Conservation (phyloP, 495 filamentous ascomycete genomes). For the Tuber indicum region DNA sequence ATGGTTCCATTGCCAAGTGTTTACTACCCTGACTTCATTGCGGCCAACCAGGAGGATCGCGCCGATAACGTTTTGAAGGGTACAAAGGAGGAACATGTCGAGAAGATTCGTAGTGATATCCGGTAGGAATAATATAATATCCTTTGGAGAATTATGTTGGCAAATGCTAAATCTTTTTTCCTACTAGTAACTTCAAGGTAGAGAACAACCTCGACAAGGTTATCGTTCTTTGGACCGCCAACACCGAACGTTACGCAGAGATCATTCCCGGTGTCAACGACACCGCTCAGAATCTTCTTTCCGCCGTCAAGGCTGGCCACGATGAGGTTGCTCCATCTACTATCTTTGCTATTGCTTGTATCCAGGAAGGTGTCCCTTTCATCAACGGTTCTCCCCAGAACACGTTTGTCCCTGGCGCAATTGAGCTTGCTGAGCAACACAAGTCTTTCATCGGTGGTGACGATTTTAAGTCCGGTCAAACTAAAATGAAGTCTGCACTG, state of each 20-base stretch:
- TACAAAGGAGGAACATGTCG: constrained; percentile 83
- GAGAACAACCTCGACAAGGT: constrained; percentile 85
- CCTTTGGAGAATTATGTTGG: constrained; percentile 6
- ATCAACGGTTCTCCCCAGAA: constrained; percentile 99
- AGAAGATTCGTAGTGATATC: constrained; percentile 91
- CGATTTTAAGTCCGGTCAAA: constrained; percentile 99
- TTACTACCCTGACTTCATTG: constrained; percentile 99
- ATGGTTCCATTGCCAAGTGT: constrained; percentile 89
- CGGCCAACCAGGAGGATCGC: constrained; percentile 94
- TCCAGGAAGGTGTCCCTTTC: constrained; percentile 84
- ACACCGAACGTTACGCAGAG: constrained; percentile 94
- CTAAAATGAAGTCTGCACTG: constrained; percentile 99
- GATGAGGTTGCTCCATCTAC: constrained; percentile 88
- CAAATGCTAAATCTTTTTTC: constrained; percentile 38
- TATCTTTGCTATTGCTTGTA: constrained; percentile 88
- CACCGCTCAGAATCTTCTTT: constrained; percentile 86
- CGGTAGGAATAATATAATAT: constrained; percentile 52
- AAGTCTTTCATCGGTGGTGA: constrained; percentile 92
- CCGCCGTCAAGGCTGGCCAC: constrained; percentile 77
- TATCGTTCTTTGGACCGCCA: constrained; percentile 97
- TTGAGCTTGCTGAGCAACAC: constrained; percentile 82
- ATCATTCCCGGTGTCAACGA: constrained; percentile 86
- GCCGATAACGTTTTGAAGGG: constrained; percentile 87
- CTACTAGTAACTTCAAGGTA: constrained; percentile 75
- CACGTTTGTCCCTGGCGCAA: constrained; percentile 91